Evolutionary conservation across 2,329 filamentous ascomycete genomes (phyloP).

Genomic region (Diaporthe sp.): DNA sequence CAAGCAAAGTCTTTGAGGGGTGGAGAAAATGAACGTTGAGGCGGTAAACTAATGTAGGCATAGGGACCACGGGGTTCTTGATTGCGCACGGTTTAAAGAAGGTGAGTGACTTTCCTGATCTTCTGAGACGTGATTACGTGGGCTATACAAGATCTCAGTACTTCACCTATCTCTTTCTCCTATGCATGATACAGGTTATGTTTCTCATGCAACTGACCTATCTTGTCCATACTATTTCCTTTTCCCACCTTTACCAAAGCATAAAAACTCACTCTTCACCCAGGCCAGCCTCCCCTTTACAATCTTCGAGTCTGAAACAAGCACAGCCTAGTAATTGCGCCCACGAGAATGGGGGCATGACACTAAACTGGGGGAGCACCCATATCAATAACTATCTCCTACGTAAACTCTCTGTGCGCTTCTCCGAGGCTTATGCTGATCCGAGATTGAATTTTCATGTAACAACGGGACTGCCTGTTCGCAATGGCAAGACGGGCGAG

Average conservation of each 20-base stretch:
- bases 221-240: neutral
- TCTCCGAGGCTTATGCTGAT: neutral
- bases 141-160: neutral
- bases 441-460: neutral
- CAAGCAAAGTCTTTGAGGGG: neutral
- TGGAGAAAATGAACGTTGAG: neutral
- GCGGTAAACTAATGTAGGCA: neutral
- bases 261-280: neutral
- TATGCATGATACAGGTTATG: neutral
- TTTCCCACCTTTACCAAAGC: neutral
- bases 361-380: neutral
- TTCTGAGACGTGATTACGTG: neutral
- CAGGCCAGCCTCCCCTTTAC: neutral
- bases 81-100: neutral
- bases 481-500: neutral
- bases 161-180: too few species aligned
- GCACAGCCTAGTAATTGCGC: neutral
- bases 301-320: neutral
- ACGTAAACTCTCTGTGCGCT: neutral
- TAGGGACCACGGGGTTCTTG: neutral
- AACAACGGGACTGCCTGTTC: neutral
- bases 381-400: neutral
- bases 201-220: neutral
- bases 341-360: neutral
- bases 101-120: neutral